Evolutionary conservation across 139 green algal species (phyloP).

Genomic region (Coelastrella sp.): DNA sequence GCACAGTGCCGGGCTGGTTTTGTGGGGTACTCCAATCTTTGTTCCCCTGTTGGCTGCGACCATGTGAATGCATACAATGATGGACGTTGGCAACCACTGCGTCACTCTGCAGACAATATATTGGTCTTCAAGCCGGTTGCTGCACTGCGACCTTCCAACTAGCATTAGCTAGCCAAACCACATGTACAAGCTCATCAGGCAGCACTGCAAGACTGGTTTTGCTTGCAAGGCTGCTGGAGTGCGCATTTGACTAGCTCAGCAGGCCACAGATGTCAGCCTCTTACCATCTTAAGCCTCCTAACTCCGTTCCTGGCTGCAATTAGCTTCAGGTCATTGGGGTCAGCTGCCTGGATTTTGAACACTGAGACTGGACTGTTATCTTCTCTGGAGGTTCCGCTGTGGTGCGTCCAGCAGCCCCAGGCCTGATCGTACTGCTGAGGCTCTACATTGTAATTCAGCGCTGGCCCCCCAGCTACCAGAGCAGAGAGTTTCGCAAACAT

Average conservation of each 20-base stretch:
- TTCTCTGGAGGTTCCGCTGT: slow-evolving; percentile 71
- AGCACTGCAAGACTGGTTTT: not conserved
- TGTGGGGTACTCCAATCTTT: too few relatives aligned
- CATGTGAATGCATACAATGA: too few relatives aligned
- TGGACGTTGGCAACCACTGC: too few relatives aligned
- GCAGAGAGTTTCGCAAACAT: slow-evolving; percentile 91
- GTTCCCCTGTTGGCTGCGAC: too few relatives aligned
- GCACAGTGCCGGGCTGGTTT: too few relatives aligned
- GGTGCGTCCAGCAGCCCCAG: slow-evolving; percentile 87
- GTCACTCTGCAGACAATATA: too few relatives aligned
- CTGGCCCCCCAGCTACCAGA: slow-evolving; percentile 70
- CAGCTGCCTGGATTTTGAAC: slow-evolving; percentile 74
- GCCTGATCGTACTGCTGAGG: slow-evolving; percentile 57
- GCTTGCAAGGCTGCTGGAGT: not conserved
- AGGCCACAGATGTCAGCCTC: too few relatives aligned
- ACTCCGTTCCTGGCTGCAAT: slow-evolving; percentile 84
- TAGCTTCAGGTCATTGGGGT: slow-evolving; percentile 72
- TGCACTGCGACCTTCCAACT: too few relatives aligned
- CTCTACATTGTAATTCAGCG: slow-evolving; percentile 80
- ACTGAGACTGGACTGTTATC: slow-evolving; percentile 82
- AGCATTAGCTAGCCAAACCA: too few relatives aligned
- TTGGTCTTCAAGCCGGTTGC: too few relatives aligned
- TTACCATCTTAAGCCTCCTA: slow-evolving; percentile 83
- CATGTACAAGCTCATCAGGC: too few relatives aligned
- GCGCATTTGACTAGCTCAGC: not conserved